Percentiles rank a stretch among this genome's conserved stretches.
These are phyloP conservation scores for Kodamaea sagamina DNA, from an alignment of 805 yeast genomes.

Conservation along the genomic window DNA sequence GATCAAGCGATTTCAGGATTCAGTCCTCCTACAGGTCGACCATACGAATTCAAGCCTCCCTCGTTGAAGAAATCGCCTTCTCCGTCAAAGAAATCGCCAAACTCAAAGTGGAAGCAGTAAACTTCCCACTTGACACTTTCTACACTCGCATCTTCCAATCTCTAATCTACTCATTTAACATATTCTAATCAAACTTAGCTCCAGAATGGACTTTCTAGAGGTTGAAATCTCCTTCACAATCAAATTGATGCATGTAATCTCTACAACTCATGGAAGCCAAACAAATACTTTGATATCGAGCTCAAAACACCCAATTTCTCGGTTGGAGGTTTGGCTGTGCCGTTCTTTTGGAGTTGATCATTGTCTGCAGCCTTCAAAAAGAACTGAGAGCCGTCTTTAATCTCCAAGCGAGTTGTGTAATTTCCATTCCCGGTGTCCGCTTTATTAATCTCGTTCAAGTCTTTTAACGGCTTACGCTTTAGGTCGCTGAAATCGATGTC, in stretches of 20 bases:
- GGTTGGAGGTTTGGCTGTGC: conserved; percentile 21
- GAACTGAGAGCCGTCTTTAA: conserved; percentile 42
- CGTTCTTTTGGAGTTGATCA: conserved; percentile 22
- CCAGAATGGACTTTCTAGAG: neutral
- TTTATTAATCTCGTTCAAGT: conserved; percentile 7
- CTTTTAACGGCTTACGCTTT: conserved; percentile 8
- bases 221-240: too few species aligned
- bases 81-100: neutral
- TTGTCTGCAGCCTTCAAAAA: conserved; percentile 33
- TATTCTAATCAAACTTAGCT: too few species aligned
- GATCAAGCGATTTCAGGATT: neutral
- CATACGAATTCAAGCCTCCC: too few species aligned
- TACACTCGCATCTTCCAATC: too few species aligned
- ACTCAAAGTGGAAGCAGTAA: neutral
- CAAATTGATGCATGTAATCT: neutral
- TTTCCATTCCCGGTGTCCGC: conserved; percentile 9
- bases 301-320: conserved; percentile 38
- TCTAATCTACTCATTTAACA: too few species aligned
- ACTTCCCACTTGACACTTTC: too few species aligned
- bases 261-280: conserved; percentile 47
- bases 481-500: conserved; percentile 23
- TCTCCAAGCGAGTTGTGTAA: conserved; percentile 34
- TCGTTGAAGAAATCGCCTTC: neutral
- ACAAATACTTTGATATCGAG: conserved; percentile 35
- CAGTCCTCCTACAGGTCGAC: too few species aligned